Percentiles rank a stretch among this genome's conserved stretches.
Evolutionary conservation across 2,329 filamentous ascomycete genomes (phyloP).

Genomic region (Cryphonectria radicalis): DNA sequence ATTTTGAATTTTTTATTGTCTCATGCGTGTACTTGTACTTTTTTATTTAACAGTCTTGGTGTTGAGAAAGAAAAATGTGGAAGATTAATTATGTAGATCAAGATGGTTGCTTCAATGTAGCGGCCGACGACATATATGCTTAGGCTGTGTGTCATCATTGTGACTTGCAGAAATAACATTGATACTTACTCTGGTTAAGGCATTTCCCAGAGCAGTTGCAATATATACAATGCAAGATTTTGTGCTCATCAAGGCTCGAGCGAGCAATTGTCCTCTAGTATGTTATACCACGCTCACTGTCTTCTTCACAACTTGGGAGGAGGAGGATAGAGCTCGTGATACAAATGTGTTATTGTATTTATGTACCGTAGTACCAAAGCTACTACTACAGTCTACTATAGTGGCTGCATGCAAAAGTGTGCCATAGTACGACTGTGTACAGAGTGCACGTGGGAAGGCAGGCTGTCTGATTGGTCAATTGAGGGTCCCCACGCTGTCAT

Average conservation of each 20-base stretch:
- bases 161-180: background rate
- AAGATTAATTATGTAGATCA: background rate
- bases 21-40: background rate
- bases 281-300: background rate
- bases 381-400: too few relatives aligned
- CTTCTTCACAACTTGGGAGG: background rate
- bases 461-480: slow-evolving; percentile 6
- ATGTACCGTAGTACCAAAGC: background rate
- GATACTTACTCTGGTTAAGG: too few relatives aligned
- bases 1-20: background rate
- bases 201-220: too few relatives aligned
- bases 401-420: background rate
- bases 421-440: background rate
- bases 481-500: background rate
- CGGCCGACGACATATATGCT: background rate
- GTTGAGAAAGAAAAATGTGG: background rate
- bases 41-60: background rate
- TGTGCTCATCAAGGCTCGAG: background rate
- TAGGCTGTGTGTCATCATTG: background rate
- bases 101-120: background rate
- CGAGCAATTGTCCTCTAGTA: background rate
- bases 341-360: background rate
- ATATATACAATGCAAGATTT: background rate
- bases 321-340: background rate
- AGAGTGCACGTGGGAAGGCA: background rate